phyloP scores from a whole-genome alignment of 768 basidiomycete genomes.

The Amanita molliuscula region DNA sequence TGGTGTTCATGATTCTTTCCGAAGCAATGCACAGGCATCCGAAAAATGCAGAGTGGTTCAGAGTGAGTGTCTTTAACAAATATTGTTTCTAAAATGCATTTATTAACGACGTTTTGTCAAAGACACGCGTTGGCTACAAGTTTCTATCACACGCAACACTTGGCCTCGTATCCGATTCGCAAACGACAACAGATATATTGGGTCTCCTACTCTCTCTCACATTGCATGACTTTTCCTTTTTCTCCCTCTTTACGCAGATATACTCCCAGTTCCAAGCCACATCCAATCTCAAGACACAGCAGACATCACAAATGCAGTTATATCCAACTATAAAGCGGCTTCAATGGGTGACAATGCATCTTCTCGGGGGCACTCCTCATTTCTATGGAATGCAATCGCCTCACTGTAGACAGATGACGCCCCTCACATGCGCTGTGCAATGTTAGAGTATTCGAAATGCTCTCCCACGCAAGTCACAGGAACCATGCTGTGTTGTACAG shows the following conservation, averaged over 20 bases:
- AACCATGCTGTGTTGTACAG: constrained; percentile 62
- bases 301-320: constrained; percentile 30
- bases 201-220: constrained; percentile 64
- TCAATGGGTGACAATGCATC: constrained; percentile 31
- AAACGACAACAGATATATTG: constrained; percentile 42
- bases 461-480: constrained; percentile 51
- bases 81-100: neutral
- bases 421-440: constrained; percentile 33
- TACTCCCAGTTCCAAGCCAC: constrained; percentile 12
- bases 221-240: constrained; percentile 50
- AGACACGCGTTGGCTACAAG: constrained; percentile 56
- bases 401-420: constrained; percentile 23
- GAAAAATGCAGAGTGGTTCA: constrained; percentile 53
- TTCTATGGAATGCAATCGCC: constrained; percentile 40
- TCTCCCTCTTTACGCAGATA: constrained; percentile 43
- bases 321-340: constrained; percentile 35
- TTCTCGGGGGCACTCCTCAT: constrained; percentile 54
- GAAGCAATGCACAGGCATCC: constrained; percentile 50
- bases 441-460: constrained; percentile 53
- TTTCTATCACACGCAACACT: constrained; percentile 51
- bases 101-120: constrained; percentile 1
- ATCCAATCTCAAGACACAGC: constrained; percentile 9
- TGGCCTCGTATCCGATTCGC: constrained; percentile 35
- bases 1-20: constrained; percentile 55
- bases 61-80: constrained; percentile 34